These are phyloP conservation scores for Penicillium fimorum DNA, from an alignment of 495 filamentous ascomycete genomes.

Conservation along the genomic window DNA sequence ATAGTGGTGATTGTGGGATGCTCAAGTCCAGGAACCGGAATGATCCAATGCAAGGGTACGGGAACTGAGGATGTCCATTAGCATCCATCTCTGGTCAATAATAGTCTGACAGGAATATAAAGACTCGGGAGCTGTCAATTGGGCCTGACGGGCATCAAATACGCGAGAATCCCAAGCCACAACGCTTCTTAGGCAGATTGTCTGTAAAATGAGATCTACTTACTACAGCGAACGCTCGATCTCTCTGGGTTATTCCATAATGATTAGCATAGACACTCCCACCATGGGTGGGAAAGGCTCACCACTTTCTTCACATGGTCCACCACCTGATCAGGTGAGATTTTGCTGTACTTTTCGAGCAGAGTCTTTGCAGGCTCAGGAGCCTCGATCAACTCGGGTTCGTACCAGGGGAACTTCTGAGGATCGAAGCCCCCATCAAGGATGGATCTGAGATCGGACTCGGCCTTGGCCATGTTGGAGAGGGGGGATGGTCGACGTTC, in stretches of 20 bases:
- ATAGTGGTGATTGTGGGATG: conserved; percentile 29
- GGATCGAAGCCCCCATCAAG: conserved; percentile 15
- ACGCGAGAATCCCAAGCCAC: not conserved
- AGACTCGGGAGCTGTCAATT: not conserved
- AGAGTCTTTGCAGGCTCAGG: conserved; percentile 31
- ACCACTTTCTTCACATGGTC: conserved; percentile 49
- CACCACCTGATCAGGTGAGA: conserved; percentile 43
- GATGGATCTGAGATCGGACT: conserved; percentile 14
- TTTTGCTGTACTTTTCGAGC: conserved; percentile 48
- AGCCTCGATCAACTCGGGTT: conserved; percentile 15
- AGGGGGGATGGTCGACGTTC: not conserved
- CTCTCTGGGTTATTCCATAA: conserved; percentile 8
- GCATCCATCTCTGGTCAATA: not conserved
- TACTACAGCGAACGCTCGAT: conserved; percentile 25
- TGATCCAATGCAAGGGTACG: conserved; percentile 54
- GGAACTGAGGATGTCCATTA: conserved; percentile 23
- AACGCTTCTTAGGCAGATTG: not conserved
- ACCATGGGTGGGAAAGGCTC: conserved; percentile 11
- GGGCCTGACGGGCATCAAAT: not conserved
- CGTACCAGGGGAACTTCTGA: conserved; percentile 21
- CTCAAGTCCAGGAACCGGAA: conserved; percentile 52
- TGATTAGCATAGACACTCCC: not conserved
- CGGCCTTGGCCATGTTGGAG: conserved; percentile 18
- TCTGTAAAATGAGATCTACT: not conserved
- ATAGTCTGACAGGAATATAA: not conserved